phyloP scores from a whole-genome alignment of 129 eudicot species.

The Artemisia argyi region DNA sequence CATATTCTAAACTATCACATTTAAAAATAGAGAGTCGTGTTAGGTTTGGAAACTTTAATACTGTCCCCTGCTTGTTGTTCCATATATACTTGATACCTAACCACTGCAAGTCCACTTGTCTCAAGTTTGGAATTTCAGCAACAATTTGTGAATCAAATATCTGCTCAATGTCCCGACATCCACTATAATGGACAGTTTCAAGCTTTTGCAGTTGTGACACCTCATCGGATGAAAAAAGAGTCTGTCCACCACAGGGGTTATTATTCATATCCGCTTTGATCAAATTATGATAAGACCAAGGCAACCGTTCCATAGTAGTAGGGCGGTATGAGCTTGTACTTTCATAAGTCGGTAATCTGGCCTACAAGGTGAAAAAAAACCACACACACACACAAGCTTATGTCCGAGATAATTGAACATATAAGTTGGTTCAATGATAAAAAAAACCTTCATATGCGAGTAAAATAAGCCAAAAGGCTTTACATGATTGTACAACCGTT shows the following conservation, averaged over 20 bases:
- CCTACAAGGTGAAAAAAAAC: not conserved
- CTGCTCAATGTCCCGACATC: not conserved
- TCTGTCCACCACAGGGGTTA: not conserved
- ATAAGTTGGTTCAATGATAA: no score
- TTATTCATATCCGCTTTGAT: not conserved
- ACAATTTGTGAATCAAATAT: not conserved
- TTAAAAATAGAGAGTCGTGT: not conserved
- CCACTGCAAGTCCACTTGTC: not conserved
- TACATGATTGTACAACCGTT: no score
- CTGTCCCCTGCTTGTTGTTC: not conserved
- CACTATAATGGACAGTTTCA: not conserved
- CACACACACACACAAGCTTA: no score
- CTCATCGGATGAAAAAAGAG: not conserved
- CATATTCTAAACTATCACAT: not conserved
- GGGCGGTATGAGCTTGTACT: not conserved
- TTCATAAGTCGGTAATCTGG: not conserved
- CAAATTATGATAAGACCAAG: not conserved
- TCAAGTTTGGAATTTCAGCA: not conserved
- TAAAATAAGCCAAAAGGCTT: no score
- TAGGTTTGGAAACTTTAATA: not conserved
- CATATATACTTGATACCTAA: not conserved
- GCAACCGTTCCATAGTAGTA: not conserved
- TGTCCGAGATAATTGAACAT: no score
- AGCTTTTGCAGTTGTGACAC: not conserved
- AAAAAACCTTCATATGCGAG: no score